Conservation (phyloP, 371 early-diverging fungal species). For the Umbelopsis sp. region DNA sequence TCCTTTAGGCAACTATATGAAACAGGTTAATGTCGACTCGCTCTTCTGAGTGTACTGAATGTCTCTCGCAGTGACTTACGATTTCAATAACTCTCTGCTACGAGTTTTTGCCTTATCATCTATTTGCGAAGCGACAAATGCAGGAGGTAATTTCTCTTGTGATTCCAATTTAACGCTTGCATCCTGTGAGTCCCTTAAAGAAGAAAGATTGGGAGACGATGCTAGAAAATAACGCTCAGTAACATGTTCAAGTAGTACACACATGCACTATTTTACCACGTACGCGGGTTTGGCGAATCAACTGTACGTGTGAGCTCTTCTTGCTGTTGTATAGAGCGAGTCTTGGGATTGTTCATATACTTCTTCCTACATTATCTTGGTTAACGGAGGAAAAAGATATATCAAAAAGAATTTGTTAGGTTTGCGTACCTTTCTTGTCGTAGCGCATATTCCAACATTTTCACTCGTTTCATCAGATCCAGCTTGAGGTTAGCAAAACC, state of each 20-base stretch:
- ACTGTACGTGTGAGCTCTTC: constrained; percentile 19
- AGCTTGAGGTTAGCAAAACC: constrained; percentile 76
- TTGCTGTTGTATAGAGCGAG: constrained; percentile 15
- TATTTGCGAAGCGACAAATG: neutral
- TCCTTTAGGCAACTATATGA: constrained; percentile 62
- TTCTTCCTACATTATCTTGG: constrained; percentile 15
- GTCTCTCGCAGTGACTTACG: constrained; percentile 47
- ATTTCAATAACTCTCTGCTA: constrained; percentile 77
- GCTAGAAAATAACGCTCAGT: neutral
- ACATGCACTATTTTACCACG: neutral
- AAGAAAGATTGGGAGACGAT: constrained; percentile 1
- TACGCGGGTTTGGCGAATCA: constrained; percentile 31
- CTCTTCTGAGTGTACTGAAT: neutral
- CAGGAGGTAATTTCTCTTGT: neutral
- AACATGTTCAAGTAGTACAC: neutral
- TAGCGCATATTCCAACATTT: constrained; percentile 90
- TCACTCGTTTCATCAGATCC: constrained; percentile 81
- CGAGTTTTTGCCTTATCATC: constrained; percentile 51
- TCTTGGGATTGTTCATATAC: constrained; percentile 20
- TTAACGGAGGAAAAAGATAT: neutral
- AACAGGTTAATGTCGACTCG: neutral
- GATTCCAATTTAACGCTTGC: neutral
- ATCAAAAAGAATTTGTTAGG: neutral
- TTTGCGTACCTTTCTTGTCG: constrained; percentile 66
- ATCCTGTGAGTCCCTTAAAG: neutral